Evolutionary conservation across 805 yeast genomes (phyloP), one percentile per base, ranked within the genome.

Genomic region (Zygosaccharomyces rouxii): DNA sequence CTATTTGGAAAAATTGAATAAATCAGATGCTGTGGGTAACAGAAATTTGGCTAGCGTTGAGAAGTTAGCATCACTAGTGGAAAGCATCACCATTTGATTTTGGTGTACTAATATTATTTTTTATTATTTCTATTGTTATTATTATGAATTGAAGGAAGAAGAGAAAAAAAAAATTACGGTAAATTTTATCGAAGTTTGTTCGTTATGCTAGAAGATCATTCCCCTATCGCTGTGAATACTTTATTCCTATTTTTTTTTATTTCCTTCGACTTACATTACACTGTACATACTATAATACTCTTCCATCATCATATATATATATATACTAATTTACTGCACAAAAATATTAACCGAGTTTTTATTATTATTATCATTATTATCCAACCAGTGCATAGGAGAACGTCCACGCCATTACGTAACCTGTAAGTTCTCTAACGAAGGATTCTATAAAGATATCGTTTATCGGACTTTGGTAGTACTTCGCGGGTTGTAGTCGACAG

Each of bases 341-440:
- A 38, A 44, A 37, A 38, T 47, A 38, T 25, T 25, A 25, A 9
- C 28, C 28, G 28, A 25, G 28, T 25, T 25, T 23, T 23, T 25
- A 25, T 25, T 7, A 25, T 11, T 25, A 23, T 35, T 41, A 14
- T 23, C 16, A 7, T 7, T 3, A n/a, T 50, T 52, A 65, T 18
- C 64, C 69, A 7, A 77, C 75, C 47, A 78, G 55, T 1, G 80
- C 81, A 55, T 71, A 72, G 13, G 77, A 67, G 50, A 80, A 65
- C 42, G 83, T 78, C 85, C 85, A 80, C 57, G 79, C 73, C 75
- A 80, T 75, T 7, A 77, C 68, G 54, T 69, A 80, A 38, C 81
- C 76, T 10, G 81, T 72, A 26, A 79, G 51, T 33, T 77, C 80
- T 38, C 79, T 62, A 13, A 76, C 68, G 11, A 78, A 53, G 38